phyloP scores from a whole-genome alignment of 2,329 filamentous ascomycete genomes.

The Penicillium sumatraense region DNA sequence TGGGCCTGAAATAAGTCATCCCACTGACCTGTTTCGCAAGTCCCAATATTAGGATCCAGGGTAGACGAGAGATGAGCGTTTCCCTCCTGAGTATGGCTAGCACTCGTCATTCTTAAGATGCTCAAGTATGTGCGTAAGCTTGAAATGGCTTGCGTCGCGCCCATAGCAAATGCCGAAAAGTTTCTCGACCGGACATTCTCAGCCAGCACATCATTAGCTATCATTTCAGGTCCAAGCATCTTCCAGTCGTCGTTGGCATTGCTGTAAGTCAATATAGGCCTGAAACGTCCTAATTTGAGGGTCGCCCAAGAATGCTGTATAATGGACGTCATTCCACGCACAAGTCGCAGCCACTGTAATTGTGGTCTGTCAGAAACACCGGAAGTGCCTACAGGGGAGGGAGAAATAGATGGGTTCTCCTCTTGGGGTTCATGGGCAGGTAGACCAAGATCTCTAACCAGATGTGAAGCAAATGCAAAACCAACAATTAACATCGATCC shows the following conservation, averaged over 20 bases:
- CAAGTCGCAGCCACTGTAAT: constrained; percentile 23
- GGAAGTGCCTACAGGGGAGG: no score
- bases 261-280: constrained; percentile 9
- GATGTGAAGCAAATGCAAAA: constrained; percentile 27
- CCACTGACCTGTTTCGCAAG: no score
- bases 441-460: constrained; percentile 5
- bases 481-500: constrained; percentile 24
- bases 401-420: no score
- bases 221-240: background rate
- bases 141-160: background rate
- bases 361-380: constrained; percentile 1
- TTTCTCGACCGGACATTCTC: background rate
- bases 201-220: background rate
- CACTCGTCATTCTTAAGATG: background rate
- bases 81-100: background rate
- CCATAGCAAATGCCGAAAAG: background rate
- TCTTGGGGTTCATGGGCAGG: background rate
- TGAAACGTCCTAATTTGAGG: constrained; percentile 15
- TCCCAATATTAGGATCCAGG: background rate
- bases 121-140: background rate
- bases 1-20: background rate
- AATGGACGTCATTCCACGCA: constrained; percentile 17
- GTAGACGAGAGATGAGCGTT: background rate
- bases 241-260: constrained; percentile 25
- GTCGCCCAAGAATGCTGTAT: constrained; percentile 16